Percentiles rank a stretch among this genome's conserved stretches.
These are phyloP conservation scores for Alternaria sp. DNA, from an alignment of 2,329 filamentous ascomycete genomes.

Conservation along the genomic window DNA sequence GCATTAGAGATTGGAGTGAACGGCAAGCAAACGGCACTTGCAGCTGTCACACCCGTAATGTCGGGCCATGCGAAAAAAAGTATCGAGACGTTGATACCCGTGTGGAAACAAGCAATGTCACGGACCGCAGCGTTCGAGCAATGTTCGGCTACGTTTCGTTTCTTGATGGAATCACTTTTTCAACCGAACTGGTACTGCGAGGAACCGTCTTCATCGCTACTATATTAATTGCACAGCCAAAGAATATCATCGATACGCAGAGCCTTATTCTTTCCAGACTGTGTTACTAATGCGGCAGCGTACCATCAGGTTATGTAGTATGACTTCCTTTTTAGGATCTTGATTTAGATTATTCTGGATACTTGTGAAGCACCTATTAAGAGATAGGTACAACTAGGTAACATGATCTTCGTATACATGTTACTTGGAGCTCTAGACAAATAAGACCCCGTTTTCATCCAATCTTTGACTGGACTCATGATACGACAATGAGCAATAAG, in stretches of 20 bases:
- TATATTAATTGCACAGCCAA: not conserved
- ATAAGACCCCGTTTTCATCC: not conserved
- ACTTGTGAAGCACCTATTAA: too few relatives aligned
- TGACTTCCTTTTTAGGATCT: too few relatives aligned
- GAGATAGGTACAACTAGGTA: too few relatives aligned
- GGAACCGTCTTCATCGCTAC: not conserved
- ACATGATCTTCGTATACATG: not conserved
- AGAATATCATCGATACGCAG: too few relatives aligned
- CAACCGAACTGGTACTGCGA: not conserved
- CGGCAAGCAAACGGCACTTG: conserved; percentile 10
- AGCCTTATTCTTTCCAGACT: too few relatives aligned
- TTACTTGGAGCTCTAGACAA: not conserved
- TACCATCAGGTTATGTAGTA: too few relatives aligned
- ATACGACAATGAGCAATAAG: not conserved
- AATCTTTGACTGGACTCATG: too few relatives aligned
- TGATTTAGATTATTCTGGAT: too few relatives aligned
- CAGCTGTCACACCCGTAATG: conserved; percentile 7
- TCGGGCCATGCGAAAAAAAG: conserved; percentile 13
- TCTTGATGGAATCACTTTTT: not conserved
- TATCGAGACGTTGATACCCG: conserved; percentile 1
- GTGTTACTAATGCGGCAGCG: too few relatives aligned
- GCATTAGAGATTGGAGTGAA: conserved; percentile 7
- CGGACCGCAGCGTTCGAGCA: not conserved
- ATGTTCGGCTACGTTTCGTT: conserved; percentile 2
- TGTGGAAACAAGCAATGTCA: conserved; percentile 13